These are phyloP conservation scores for Naganishia sp. DNA, from an alignment of 1,284 basidiomycete genomes.

Conservation along the genomic window DNA sequence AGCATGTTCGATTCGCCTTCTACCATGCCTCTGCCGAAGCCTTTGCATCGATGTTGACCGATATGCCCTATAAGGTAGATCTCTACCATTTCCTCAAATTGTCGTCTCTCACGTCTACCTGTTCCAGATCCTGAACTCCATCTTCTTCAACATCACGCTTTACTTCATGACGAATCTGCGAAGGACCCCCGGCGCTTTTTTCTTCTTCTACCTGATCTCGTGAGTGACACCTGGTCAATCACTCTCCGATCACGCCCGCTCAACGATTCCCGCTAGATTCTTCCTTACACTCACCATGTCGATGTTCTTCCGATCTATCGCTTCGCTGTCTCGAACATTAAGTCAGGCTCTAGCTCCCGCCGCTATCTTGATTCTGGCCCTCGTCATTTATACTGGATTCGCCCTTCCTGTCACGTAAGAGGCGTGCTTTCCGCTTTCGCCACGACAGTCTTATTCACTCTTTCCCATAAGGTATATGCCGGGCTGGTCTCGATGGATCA, in stretches of 20 bases:
- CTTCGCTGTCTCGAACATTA: conserved; percentile 53
- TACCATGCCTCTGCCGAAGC: conserved; percentile 56
- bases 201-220: conserved; percentile 44
- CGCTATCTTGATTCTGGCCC: conserved; percentile 54
- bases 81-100: background rate
- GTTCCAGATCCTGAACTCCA: conserved; percentile 40
- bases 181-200: conserved; percentile 46
- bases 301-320: conserved; percentile 58
- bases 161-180: conserved; percentile 57
- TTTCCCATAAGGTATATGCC: conserved; percentile 42
- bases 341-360: conserved; percentile 56
- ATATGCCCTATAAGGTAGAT: conserved; percentile 56
- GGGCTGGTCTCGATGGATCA: conserved; percentile 58
- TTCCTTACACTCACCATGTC: conserved; percentile 54
- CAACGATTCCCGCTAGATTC: conserved; percentile 16
- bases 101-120: background rate
- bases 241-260: too few species aligned
- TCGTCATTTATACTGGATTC: conserved; percentile 58
- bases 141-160: conserved; percentile 51
- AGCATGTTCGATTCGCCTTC: conserved; percentile 55
- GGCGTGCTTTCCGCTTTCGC: conserved; percentile 18
- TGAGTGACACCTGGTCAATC: conserved; percentile 3
- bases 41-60: conserved; percentile 55
- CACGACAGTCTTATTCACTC: background rate
- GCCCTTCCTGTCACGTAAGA: conserved; percentile 47